Evolutionary conservation across 1,284 basidiomycete species (phyloP).

Genomic region (Laetiporus sulphureus): DNA sequence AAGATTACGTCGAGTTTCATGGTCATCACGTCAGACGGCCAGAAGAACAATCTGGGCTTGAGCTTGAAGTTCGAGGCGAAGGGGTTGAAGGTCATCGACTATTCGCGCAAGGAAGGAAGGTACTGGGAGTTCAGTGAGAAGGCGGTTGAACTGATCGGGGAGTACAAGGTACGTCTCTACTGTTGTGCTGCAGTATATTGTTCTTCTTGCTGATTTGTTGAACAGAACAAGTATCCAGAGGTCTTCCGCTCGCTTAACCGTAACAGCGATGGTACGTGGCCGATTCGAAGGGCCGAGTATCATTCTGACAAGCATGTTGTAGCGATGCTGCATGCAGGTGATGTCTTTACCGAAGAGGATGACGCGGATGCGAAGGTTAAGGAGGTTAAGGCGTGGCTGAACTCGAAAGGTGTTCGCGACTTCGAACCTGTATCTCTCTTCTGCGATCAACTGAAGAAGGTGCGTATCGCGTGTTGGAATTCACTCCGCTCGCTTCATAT

Average conservation of each 20-base stretch:
- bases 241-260: conserved; percentile 68
- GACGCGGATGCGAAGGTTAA: conserved; percentile 70
- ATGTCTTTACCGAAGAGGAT: conserved; percentile 61
- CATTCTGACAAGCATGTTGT: too few species aligned
- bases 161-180: conserved; percentile 62
- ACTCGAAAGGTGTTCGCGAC: conserved; percentile 79
- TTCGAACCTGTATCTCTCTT: conserved; percentile 92
- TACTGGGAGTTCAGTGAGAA: conserved; percentile 95
- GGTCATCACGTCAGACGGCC: conserved; percentile 68
- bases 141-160: conserved; percentile 73
- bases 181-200: conserved; percentile 4
- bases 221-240: conserved; percentile 65
- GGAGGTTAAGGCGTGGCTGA: conserved; percentile 85
- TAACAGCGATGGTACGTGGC: conserved; percentile 64
- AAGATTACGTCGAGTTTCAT: conserved; percentile 93
- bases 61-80: conserved; percentile 97
- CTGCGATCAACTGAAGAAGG: conserved; percentile 88
- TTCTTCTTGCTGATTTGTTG: not conserved
- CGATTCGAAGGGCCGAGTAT: too few species aligned
- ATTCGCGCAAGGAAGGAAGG: conserved; percentile 78
- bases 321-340: conserved; percentile 72
- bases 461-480: conserved; percentile 19
- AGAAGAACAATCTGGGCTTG: conserved; percentile 88
- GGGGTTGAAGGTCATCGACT: conserved; percentile 92
- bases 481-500: not conserved